A percentile compares a stretch with the other conserved stretches of the same genome.
phyloP scores from a whole-genome alignment of 345 rosid species.

The Trapa incisa region DNA sequence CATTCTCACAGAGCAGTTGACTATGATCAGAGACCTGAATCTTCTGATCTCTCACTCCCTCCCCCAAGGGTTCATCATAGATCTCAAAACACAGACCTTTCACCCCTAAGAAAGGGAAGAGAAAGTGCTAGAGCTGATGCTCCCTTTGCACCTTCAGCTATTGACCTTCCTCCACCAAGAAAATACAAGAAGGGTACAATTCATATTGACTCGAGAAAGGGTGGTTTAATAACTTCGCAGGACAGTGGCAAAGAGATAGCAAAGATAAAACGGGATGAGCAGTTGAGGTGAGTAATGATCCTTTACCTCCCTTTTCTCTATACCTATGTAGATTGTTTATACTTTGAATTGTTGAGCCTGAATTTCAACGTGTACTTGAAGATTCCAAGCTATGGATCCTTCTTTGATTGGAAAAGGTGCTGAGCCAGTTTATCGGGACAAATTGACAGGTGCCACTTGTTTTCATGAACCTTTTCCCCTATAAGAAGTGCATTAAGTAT shows the following conservation, averaged over 20 bases:
- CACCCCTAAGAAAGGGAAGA: slow-evolving; percentile 36
- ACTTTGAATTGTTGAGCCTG: slow-evolving; percentile 1
- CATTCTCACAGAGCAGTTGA: slow-evolving; percentile 1
- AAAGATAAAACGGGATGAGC: slow-evolving; percentile 47
- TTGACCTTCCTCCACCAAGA: slow-evolving; percentile 51
- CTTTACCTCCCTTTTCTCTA: background rate
- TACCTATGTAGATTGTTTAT: background rate
- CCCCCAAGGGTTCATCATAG: slow-evolving; percentile 8
- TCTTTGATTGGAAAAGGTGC: slow-evolving; percentile 63
- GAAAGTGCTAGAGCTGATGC: slow-evolving; percentile 12
- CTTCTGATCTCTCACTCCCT: slow-evolving; percentile 6
- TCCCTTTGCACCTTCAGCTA: slow-evolving; percentile 12
- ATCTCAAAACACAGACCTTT: slow-evolving; percentile 32
- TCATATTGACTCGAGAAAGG: slow-evolving; percentile 25
- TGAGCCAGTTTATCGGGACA: slow-evolving; percentile 81
- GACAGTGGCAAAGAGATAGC: slow-evolving; percentile 49
- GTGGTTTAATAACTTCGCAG: slow-evolving; percentile 61
- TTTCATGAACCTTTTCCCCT: background rate
- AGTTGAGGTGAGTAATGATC: slow-evolving; percentile 30
- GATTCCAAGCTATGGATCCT: slow-evolving; percentile 71
- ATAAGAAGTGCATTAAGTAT: background rate
- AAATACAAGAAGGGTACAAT: slow-evolving; percentile 30
- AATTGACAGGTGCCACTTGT: slow-evolving; percentile 38
- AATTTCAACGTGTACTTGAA: slow-evolving; percentile 10
- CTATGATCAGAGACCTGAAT: background rate